These are phyloP conservation scores for Cytospora piceae DNA, from an alignment of 2,329 filamentous ascomycete genomes.

Conservation along the genomic window DNA sequence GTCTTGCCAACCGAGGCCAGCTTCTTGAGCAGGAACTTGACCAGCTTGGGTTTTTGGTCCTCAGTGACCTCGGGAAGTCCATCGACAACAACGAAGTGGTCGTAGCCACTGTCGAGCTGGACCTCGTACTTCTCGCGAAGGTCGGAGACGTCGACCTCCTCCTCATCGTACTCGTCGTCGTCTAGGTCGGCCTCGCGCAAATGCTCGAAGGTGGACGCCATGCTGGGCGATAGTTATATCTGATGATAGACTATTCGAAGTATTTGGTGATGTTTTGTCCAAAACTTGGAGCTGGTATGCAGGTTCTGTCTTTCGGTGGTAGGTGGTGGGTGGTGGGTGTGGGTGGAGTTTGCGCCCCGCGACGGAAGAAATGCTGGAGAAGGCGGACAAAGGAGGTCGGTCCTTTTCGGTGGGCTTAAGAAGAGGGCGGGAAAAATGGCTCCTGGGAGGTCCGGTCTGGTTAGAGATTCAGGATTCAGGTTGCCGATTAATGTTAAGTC, in stretches of 20 bases:
- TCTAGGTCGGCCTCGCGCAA: conserved; percentile 88
- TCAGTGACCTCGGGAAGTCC: conserved; percentile 87
- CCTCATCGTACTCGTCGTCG: conserved; percentile 84
- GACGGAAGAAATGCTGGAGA: conserved; percentile 12
- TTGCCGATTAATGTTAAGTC: neutral
- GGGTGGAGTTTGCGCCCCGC: conserved; percentile 18
- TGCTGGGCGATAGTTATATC: conserved; percentile 54
- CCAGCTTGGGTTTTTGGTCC: conserved; percentile 89
- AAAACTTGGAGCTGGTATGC: conserved; percentile 12
- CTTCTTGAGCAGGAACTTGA: conserved; percentile 96
- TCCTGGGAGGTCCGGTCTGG: neutral
- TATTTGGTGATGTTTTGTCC: conserved; percentile 16
- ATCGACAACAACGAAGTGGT: conserved; percentile 95
- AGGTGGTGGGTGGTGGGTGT: conserved; percentile 17
- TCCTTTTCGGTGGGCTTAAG: neutral
- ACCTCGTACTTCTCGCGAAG: conserved; percentile 94
- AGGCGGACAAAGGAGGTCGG: conserved; percentile 19
- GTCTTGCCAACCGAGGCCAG: conserved; percentile 83
- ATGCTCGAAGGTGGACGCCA: conserved; percentile 88
- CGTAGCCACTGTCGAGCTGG: conserved; percentile 91
- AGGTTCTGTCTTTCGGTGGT: conserved; percentile 10
- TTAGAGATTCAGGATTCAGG: neutral
- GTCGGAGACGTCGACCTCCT: conserved; percentile 94
- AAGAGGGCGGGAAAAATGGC: neutral
- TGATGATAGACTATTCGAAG: conserved; percentile 7